These are phyloP conservation scores for Solanum phureja DNA, from an alignment of 257 asterid species.

Conservation along the genomic window DNA sequence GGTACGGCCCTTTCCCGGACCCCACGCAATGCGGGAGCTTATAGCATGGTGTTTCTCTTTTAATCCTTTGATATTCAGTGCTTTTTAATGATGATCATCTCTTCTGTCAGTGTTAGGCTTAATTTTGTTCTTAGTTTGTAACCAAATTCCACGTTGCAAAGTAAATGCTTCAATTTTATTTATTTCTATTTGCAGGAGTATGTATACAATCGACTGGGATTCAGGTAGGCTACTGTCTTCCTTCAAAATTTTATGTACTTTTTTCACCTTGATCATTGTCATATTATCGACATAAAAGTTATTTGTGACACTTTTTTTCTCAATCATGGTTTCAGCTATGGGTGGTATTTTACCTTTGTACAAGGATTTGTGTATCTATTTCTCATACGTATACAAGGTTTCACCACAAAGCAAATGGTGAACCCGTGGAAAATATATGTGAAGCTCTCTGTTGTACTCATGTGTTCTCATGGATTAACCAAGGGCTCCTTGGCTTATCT, in stretches of 20 bases:
- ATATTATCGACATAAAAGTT: neutral
- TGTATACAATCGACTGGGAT: conserved; percentile 72
- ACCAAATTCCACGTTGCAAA: neutral
- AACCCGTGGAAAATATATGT: conserved; percentile 88
- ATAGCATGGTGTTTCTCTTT: neutral
- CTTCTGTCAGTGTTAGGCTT: no score
- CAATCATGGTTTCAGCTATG: conserved; percentile 49
- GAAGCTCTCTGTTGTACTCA: conserved; percentile 81
- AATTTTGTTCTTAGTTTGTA: neutral
- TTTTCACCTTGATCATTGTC: neutral
- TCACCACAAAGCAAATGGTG: conserved; percentile 91
- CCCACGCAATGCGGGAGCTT: neutral
- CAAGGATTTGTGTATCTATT: conserved; percentile 89
- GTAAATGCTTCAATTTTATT: neutral
- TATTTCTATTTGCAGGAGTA: conserved; percentile 67
- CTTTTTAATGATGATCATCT: no score
- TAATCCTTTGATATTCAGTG: no score
- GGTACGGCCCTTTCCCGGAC: neutral
- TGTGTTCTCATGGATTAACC: conserved; percentile 96
- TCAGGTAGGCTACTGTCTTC: conserved; percentile 37
- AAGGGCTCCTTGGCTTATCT: conserved; percentile 91
- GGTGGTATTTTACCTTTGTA: conserved; percentile 90
- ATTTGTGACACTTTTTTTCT: neutral
- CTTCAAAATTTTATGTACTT: neutral
- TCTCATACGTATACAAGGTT: conserved; percentile 65